Evolutionary conservation across 2,329 filamentous ascomycete genomes (phyloP).

Genomic region (Gaeumannomyces sp.): DNA sequence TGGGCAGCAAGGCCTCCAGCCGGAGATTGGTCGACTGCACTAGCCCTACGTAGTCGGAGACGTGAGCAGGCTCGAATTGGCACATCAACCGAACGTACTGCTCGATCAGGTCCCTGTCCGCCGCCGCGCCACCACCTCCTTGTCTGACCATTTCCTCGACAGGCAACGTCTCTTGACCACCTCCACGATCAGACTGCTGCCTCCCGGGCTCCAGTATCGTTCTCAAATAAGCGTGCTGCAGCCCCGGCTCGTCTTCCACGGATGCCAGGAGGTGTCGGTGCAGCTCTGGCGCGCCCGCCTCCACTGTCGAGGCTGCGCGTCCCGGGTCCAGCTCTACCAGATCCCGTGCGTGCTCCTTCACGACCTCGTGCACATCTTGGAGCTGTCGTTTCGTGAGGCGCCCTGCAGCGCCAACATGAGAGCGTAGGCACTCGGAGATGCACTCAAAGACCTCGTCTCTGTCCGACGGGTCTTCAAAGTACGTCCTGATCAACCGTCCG

Average conservation of each 20-base stretch:
- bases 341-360: conserved; percentile 58
- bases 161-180: not conserved
- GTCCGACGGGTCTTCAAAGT: conserved; percentile 79
- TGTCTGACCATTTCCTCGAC: not conserved
- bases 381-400: conserved; percentile 63
- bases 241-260: conserved; percentile 51
- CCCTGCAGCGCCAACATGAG: conserved; percentile 19
- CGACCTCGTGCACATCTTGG: conserved; percentile 61
- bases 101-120: conserved; percentile 64
- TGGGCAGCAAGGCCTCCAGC: conserved; percentile 73
- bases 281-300: conserved; percentile 53
- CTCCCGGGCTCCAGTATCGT: conserved; percentile 62
- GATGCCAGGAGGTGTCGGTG: conserved; percentile 61
- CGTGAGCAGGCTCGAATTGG: conserved; percentile 70
- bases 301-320: conserved; percentile 59
- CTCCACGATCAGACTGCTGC: not conserved
- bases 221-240: conserved; percentile 71
- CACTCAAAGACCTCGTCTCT: conserved; percentile 71
- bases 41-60: conserved; percentile 75
- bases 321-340: conserved; percentile 62
- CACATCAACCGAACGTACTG: conserved; percentile 90
- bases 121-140: conserved; percentile 16
- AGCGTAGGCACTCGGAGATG: conserved; percentile 62
- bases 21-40: conserved; percentile 72
- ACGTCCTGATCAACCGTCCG: conserved; percentile 68